Conservation (phyloP, 345 rosid genomes). For the Eucalyptus curtisii region DNA sequence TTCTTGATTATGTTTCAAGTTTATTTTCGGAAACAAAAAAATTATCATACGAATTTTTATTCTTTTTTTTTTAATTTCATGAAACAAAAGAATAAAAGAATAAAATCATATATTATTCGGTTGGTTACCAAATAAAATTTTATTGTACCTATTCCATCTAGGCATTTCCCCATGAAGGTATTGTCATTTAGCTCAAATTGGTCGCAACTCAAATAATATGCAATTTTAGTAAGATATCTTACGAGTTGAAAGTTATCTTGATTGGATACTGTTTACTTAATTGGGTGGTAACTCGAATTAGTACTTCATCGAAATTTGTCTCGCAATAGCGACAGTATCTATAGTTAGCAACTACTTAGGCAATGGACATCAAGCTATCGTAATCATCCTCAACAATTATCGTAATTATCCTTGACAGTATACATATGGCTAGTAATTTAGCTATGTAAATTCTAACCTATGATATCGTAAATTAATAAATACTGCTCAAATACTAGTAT, state of each 20-base stretch:
- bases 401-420: not conserved
- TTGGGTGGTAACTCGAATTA: not conserved
- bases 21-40: fast-evolving
- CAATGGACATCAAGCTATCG: not conserved
- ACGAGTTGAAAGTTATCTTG: not conserved
- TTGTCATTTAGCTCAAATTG: not conserved
- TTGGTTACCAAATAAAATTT: fast-evolving
- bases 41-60: fast-evolving
- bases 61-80: fast-evolving
- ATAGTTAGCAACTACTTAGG: not conserved
- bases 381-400: not conserved
- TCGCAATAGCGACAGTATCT: fast-evolving
- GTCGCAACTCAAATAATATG: not conserved
- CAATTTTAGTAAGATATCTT: not conserved
- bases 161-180: not conserved
- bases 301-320: not conserved
- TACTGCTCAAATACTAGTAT: not conserved
- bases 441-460: not conserved
- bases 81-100: no score
- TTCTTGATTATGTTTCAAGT: no score
- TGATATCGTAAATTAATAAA: not conserved
- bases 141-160: fast-evolving
- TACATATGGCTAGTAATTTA: not conserved
- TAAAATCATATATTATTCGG: no score
- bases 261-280: fast-evolving